phyloP scores from a whole-genome alignment of 139 green algal species.

The Chlorella ohadii region DNA sequence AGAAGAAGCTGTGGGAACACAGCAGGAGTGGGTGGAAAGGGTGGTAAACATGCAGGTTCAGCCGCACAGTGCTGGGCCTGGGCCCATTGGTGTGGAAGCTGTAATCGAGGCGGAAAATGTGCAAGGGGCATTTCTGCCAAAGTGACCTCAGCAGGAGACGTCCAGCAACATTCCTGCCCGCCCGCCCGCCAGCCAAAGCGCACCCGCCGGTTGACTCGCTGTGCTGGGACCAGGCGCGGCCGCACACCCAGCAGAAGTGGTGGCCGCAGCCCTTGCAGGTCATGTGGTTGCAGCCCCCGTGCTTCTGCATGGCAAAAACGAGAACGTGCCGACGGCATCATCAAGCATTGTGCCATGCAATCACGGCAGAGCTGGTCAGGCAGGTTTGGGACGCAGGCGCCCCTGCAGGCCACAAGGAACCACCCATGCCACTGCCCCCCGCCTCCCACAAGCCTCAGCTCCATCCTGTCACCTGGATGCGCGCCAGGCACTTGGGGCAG shows the following conservation, averaged over 20 bases:
- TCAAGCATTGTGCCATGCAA: too few species aligned
- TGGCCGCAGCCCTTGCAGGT: slow-evolving; percentile 53
- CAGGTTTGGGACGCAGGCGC: too few species aligned
- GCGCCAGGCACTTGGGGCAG: slow-evolving; percentile 49
- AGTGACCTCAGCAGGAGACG: too few species aligned
- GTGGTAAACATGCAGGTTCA: too few species aligned
- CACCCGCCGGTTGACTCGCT: slow-evolving; percentile 17
- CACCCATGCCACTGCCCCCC: too few species aligned
- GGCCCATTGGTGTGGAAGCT: too few species aligned
- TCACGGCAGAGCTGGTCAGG: too few species aligned
- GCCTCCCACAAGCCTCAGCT: background rate
- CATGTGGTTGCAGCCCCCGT: slow-evolving; percentile 73
- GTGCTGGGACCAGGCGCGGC: slow-evolving; percentile 30
- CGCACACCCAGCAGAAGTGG: slow-evolving; percentile 69
- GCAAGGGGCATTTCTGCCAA: too few species aligned
- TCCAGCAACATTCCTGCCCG: background rate
- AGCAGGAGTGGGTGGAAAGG: background rate
- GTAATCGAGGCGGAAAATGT: too few species aligned
- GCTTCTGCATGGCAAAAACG: slow-evolving; percentile 53
- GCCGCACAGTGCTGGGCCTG: too few species aligned
- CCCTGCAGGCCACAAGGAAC: too few species aligned
- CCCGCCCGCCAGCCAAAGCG: background rate
- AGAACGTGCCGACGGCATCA: too few species aligned
- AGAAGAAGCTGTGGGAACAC: slow-evolving; percentile 17
- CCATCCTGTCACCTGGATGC: slow-evolving; percentile 28